Percentiles rank a stretch among this genome's conserved stretches.
These are phyloP conservation scores for Yamadazyma sp. DNA, from an alignment of 805 yeast species.

Conservation along the genomic window DNA sequence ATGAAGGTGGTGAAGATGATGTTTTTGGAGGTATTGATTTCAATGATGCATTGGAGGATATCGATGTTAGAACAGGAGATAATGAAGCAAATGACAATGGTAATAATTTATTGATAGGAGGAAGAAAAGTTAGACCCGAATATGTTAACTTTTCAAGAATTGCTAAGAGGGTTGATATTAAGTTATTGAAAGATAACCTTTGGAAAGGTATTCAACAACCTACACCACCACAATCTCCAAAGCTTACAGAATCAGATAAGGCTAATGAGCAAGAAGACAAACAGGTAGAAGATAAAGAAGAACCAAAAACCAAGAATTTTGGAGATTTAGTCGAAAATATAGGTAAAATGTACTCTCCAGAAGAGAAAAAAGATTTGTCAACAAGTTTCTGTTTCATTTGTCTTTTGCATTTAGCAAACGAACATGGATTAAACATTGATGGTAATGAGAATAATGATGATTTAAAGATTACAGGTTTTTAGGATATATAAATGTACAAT, in stretches of 20 bases:
- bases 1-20: slow-evolving; percentile 31
- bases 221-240: slow-evolving; percentile 7
- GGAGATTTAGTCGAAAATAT: slow-evolving; percentile 33
- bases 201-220: slow-evolving; percentile 33
- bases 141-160: slow-evolving; percentile 41
- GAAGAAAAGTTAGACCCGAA: slow-evolving; percentile 29
- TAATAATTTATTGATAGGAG: slow-evolving; percentile 13
- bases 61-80: slow-evolving; percentile 4
- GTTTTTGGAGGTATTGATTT: slow-evolving; percentile 38
- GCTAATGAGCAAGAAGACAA: slow-evolving; percentile 3
- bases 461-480: slow-evolving; percentile 28
- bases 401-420: slow-evolving; percentile 43
- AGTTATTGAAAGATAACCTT: slow-evolving; percentile 37
- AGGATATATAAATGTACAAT: background rate
- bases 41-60: slow-evolving; percentile 27
- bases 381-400: slow-evolving; percentile 47
- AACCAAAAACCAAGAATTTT: slow-evolving; percentile 33
- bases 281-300: slow-evolving; percentile 7
- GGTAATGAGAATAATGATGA: slow-evolving; percentile 34
- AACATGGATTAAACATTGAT: slow-evolving; percentile 35
- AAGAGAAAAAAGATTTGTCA: slow-evolving; percentile 40
- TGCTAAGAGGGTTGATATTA: slow-evolving; percentile 42
- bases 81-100: slow-evolving; percentile 10
- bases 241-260: background rate
- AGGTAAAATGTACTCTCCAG: slow-evolving; percentile 31